phyloP scores from a whole-genome alignment of 2,329 filamentous ascomycete species.

The Hypoxylon sp. region DNA sequence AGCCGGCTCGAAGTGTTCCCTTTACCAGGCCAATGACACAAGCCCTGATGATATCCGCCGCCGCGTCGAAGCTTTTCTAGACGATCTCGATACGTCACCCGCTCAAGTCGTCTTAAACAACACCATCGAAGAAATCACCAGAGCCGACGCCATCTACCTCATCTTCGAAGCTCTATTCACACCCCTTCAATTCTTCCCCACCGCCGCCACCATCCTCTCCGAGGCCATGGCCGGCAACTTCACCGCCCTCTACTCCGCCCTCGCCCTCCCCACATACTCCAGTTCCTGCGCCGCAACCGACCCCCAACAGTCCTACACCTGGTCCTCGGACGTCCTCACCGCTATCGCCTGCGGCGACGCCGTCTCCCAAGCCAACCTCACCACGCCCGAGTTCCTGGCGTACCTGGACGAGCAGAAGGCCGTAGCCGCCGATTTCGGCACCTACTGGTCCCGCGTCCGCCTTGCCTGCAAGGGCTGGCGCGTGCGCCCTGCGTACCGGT shows the following conservation, averaged over 20 bases:
- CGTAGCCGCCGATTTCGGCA: constrained; percentile 54
- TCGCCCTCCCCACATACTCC: constrained; percentile 16
- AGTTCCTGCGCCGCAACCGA: constrained; percentile 20
- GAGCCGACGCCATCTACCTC: constrained; percentile 51
- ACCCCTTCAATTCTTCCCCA: constrained; percentile 46
- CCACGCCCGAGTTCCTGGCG: constrained; percentile 47
- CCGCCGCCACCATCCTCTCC: constrained; percentile 39
- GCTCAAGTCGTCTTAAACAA: constrained; percentile 45
- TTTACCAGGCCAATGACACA: constrained; percentile 50
- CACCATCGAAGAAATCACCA: constrained; percentile 52
- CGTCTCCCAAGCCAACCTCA: constrained; percentile 44
- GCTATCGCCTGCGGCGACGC: constrained; percentile 56
- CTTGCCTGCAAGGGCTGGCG: constrained; percentile 59
- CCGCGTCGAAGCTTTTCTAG: constrained; percentile 55
- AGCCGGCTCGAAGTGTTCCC: constrained; percentile 52
- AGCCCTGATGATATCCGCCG: constrained; percentile 51
- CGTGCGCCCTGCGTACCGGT: constrained; percentile 59
- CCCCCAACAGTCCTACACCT: constrained; percentile 29
- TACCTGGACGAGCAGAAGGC: constrained; percentile 49
- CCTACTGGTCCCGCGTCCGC: constrained; percentile 56
- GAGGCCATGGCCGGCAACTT: constrained; percentile 53
- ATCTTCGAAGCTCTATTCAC: constrained; percentile 54
- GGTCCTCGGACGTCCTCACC: constrained; percentile 15
- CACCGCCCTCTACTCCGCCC: constrained; percentile 32
- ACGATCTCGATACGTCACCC: constrained; percentile 51